Evolutionary conservation across 768 basidiomycete species (phyloP).

Genomic region (Rhodocollybia butyracea): DNA sequence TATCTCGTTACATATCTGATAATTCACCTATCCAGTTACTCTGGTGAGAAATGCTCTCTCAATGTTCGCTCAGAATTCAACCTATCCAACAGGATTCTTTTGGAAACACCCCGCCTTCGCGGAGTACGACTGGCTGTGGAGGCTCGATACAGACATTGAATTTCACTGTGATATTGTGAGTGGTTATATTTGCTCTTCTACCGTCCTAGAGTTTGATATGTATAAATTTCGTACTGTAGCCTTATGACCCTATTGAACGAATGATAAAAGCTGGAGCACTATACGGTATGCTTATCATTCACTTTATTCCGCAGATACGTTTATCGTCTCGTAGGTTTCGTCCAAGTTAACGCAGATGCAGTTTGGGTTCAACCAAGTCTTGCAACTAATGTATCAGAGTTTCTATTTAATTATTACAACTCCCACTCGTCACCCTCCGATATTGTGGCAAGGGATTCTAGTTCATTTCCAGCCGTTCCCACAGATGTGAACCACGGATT

Average conservation of each 20-base stretch:
- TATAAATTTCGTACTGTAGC: conserved; percentile 14
- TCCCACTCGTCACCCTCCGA: neutral
- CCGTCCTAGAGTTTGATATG: neutral
- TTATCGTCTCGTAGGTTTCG: conserved; percentile 17
- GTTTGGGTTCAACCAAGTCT: conserved; percentile 25
- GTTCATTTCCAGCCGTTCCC: conserved; percentile 13
- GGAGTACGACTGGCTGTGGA: conserved; percentile 27
- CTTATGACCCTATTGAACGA: conserved; percentile 25
- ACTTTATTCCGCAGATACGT: neutral
- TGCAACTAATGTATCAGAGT: conserved; percentile 25
- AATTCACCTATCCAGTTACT: too few species aligned
- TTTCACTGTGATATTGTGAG: conserved; percentile 29
- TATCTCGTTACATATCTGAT: neutral
- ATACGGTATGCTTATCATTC: conserved; percentile 17
- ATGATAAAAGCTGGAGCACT: conserved; percentile 20
- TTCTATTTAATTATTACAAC: neutral
- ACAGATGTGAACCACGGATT: conserved; percentile 23
- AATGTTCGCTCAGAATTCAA: too few species aligned
- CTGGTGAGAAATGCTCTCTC: too few species aligned
- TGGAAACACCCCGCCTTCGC: conserved; percentile 24
- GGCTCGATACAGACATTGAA: conserved; percentile 27
- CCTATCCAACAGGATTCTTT: conserved; percentile 21
- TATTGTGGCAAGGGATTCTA: conserved; percentile 8
- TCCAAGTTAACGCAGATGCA: conserved; percentile 23
- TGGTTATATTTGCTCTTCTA: neutral